phyloP scores from a whole-genome alignment of 1,284 basidiomycete genomes.

The Microbotryum violaceum region DNA sequence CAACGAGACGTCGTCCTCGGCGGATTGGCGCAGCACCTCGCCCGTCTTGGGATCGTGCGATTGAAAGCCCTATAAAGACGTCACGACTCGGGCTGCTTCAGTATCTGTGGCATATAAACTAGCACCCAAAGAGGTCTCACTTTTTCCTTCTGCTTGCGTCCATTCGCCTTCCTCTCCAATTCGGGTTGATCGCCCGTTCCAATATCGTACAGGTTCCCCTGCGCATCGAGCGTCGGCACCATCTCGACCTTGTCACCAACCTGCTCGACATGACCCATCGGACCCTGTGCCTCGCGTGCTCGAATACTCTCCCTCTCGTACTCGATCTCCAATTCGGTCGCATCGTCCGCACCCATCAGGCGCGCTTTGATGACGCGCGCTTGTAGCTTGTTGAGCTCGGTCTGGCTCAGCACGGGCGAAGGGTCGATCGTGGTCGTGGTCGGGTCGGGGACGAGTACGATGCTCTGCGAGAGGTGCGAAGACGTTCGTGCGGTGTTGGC shows the following conservation, averaged over 20 bases:
- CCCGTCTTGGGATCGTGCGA: constrained; percentile 81
- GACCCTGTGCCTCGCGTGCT: constrained; percentile 3
- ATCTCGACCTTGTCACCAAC: constrained; percentile 53
- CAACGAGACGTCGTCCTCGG: constrained; percentile 82
- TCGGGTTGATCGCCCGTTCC: constrained; percentile 52
- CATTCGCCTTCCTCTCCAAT: constrained; percentile 46
- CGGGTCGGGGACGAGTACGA: constrained; percentile 23
- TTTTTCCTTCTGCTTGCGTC: constrained; percentile 63
- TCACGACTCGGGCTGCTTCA: too few relatives aligned
- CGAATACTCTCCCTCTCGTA: constrained; percentile 56
- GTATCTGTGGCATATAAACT: background rate
- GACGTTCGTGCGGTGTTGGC: constrained; percentile 13
- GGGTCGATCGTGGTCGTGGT: constrained; percentile 10
- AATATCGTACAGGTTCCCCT: constrained; percentile 82
- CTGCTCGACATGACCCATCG: constrained; percentile 28
- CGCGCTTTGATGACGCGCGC: constrained; percentile 87
- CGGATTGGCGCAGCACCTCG: constrained; percentile 68
- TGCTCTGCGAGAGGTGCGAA: constrained; percentile 26
- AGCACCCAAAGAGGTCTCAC: constrained; percentile 43
- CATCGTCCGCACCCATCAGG: constrained; percentile 60
- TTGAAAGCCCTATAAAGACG: constrained; percentile 50
- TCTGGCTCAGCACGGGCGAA: constrained; percentile 42
- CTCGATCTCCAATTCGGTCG: constrained; percentile 65
- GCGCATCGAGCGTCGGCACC: constrained; percentile 79
- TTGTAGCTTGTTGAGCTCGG: constrained; percentile 81